Conservation (phyloP, 164 flowering plant species). For the Platanus orientalis region DNA sequence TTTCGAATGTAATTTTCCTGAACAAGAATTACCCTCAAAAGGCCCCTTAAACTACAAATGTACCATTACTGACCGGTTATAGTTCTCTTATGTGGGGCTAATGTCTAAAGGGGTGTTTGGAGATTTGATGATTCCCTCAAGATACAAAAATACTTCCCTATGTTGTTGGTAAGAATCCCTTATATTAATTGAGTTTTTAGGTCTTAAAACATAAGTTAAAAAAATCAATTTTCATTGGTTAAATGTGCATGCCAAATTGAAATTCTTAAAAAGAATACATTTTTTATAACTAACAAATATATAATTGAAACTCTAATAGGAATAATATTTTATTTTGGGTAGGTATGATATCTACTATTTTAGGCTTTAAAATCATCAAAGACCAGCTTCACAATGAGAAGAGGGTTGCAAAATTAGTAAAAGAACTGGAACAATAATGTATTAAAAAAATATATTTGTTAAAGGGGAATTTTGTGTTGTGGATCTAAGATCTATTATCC, state of each 20-base stretch:
- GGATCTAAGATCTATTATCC: too few species aligned
- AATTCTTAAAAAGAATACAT: too few species aligned
- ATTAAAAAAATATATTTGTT: too few species aligned
- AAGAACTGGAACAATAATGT: too few species aligned
- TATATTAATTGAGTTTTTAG: background rate
- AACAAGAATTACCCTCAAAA: background rate
- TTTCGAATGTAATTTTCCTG: background rate
- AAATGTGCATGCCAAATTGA: too few species aligned
- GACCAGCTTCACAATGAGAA: background rate
- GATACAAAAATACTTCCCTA: background rate
- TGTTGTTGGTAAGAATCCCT: background rate
- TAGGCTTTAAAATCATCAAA: background rate
- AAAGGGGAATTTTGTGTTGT: too few species aligned
- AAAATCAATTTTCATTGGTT: background rate
- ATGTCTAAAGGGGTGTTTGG: background rate
- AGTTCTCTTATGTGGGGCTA: background rate
- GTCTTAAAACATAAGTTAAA: background rate
- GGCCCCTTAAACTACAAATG: background rate
- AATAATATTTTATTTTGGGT: too few species aligned
- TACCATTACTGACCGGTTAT: slow-evolving; percentile 4
- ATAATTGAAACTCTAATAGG: background rate
- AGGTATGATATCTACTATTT: background rate
- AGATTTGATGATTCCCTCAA: slow-evolving; percentile 12
- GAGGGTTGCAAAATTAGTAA: background rate
- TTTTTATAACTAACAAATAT: too few species aligned